Conservation (phyloP, 768 basidiomycete genomes). For the Xerocomellus intermedius region DNA sequence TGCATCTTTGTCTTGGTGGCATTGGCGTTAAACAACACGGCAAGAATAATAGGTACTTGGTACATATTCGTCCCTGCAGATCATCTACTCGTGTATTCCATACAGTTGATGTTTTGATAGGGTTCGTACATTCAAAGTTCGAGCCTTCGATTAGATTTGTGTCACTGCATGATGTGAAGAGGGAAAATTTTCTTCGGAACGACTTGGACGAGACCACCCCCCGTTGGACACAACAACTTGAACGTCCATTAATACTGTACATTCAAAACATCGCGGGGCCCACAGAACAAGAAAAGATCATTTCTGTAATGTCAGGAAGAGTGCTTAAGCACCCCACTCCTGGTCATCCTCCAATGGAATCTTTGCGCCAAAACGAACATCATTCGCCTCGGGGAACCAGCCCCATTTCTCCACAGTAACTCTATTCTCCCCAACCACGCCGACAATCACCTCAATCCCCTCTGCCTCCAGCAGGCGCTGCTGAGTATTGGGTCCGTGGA, state of each 20-base stretch:
- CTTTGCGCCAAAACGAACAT: not conserved
- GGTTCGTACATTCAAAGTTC: constrained; percentile 20
- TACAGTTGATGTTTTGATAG: constrained; percentile 37
- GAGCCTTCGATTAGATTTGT: not conserved
- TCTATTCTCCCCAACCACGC: constrained; percentile 50
- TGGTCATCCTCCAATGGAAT: not conserved
- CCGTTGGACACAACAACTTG: no score
- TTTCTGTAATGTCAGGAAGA: not conserved
- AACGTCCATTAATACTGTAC: not conserved
- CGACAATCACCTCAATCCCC: constrained; percentile 63
- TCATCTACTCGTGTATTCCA: constrained; percentile 54
- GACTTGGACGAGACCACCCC: no score
- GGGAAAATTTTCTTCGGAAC: no score
- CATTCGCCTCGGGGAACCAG: constrained; percentile 52
- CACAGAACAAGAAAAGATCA: not conserved
- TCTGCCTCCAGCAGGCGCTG: constrained; percentile 68
- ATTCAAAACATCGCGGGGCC: not conserved
- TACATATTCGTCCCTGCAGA: constrained; percentile 46
- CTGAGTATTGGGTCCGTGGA: constrained; percentile 47
- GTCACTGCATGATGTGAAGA: not conserved
- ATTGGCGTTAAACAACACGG: constrained; percentile 70
- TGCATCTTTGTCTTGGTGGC: constrained; percentile 41
- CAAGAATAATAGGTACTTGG: constrained; percentile 40
- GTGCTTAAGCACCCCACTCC: constrained; percentile 15
- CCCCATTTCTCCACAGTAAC: constrained; percentile 53